phyloP scores from a whole-genome alignment of 805 yeast species.

The Limtongia smithiae region DNA sequence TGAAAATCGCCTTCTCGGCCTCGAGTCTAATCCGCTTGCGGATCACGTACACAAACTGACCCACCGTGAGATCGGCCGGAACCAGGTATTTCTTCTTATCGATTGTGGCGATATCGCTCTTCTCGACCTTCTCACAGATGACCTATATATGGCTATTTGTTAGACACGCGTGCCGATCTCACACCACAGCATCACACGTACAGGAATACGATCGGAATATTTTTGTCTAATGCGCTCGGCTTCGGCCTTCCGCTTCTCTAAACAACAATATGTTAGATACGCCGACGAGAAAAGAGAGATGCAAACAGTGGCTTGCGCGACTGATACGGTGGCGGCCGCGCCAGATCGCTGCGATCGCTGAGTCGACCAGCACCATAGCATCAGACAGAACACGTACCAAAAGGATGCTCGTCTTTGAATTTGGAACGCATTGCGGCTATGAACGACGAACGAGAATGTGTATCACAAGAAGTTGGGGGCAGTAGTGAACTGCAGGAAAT shows the following conservation, averaged over 20 bases:
- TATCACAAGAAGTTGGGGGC: too few relatives aligned
- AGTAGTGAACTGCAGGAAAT: too few relatives aligned
- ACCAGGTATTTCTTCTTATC: conserved; percentile 97
- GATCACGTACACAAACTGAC: conserved; percentile 96
- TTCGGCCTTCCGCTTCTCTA: conserved; percentile 91
- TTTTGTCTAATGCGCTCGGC: conserved; percentile 85
- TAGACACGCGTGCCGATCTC: too few relatives aligned
- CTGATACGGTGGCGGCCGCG: background rate
- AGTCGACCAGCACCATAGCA: background rate
- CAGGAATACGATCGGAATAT: conserved; percentile 91
- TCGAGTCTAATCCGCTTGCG: conserved; percentile 94
- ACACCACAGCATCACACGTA: conserved; percentile 14
- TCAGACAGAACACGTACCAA: too few relatives aligned
- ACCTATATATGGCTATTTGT: too few relatives aligned
- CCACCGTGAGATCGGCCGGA: conserved; percentile 93
- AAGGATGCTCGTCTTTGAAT: conserved; percentile 92
- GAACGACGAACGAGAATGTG: background rate
- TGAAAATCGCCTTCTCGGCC: conserved; percentile 95
- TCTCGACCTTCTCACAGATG: conserved; percentile 95
- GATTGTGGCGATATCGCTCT: conserved; percentile 90
- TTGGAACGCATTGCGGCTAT: conserved; percentile 75
- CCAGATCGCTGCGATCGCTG: background rate
- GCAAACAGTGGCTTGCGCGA: background rate
- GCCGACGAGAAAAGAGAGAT: background rate
- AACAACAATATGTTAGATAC: background rate